Evolutionary conservation across 2,329 filamentous ascomycete genomes (phyloP).

Genomic region (Setomelanomma holmii): DNA sequence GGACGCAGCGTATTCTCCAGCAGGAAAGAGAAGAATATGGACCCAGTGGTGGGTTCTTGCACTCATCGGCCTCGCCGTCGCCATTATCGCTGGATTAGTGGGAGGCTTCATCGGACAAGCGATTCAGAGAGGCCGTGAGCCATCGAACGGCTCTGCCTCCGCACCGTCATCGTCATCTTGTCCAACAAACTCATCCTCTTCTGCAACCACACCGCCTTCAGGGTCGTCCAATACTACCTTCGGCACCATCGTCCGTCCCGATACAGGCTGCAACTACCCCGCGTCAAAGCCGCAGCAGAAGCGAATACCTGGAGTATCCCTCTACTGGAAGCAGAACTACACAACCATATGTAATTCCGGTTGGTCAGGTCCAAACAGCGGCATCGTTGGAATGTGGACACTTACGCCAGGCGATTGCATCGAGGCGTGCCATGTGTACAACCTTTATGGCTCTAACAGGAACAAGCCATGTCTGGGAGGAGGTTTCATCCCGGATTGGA

Average conservation of each 20-base stretch:
- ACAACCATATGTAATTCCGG: slow-evolving; percentile 2
- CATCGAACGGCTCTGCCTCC: not conserved
- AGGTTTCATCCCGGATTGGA: not conserved
- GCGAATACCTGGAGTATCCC: not conserved
- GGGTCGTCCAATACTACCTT: not conserved
- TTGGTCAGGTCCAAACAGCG: not conserved
- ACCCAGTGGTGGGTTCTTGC: slow-evolving; percentile 4
- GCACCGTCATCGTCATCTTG: not conserved
- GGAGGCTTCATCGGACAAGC: slow-evolving; percentile 16
- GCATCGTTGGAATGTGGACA: not conserved
- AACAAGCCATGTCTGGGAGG: not conserved
- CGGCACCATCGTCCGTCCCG: not conserved
- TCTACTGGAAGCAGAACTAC: not conserved
- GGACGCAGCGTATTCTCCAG: not conserved
- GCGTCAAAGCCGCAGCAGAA: not conserved
- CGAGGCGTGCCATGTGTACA: not conserved
- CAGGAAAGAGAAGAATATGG: not conserved
- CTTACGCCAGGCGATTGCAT: not conserved
- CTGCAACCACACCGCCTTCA: not conserved
- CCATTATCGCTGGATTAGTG: slow-evolving; percentile 8
- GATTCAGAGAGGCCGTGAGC: not conserved
- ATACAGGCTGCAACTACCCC: not conserved
- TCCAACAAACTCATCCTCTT: not conserved
- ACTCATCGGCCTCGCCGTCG: slow-evolving; percentile 5
- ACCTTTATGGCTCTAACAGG: not conserved